phyloP scores from a whole-genome alignment of 257 asterid genomes.

The Rauvolfia tetraphylla region DNA sequence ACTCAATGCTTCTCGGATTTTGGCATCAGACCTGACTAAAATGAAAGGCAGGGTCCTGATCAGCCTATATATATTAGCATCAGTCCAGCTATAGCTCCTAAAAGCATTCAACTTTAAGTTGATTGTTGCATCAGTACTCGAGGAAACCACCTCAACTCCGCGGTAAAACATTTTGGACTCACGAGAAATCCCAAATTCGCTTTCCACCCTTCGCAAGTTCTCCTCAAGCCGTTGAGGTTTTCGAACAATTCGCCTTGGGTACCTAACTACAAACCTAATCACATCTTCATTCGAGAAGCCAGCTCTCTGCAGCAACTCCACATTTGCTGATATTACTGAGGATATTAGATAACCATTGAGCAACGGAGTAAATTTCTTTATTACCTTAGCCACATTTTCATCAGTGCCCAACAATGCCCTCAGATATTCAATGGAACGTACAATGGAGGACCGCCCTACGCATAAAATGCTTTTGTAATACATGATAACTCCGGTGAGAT shows the following conservation, averaged over 20 bases:
- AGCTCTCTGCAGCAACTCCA: background rate
- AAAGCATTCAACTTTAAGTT: constrained; percentile 6
- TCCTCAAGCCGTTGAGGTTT: background rate
- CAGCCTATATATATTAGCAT: background rate
- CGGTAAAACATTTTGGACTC: constrained; percentile 8
- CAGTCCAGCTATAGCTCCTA: constrained; percentile 6
- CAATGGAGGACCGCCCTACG: background rate
- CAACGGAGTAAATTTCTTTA: constrained; percentile 2
- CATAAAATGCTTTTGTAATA: background rate
- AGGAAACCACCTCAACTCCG: background rate
- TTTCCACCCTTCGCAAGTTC: constrained; percentile 1
- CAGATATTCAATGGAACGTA: constrained; percentile 7
- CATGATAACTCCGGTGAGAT: background rate
- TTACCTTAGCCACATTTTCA: background rate
- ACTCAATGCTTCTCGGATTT: background rate
- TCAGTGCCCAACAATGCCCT: constrained; percentile 4
- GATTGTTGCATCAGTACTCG: background rate
- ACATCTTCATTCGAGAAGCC: constrained; percentile 10
- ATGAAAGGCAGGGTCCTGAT: background rate
- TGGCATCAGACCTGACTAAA: background rate
- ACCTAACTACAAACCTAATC: background rate
- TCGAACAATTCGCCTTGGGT: background rate
- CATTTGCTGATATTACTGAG: background rate
- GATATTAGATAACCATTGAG: background rate
- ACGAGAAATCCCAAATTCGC: constrained; percentile 14